A percentile compares a stretch with the other conserved stretches of the same genome.
Evolutionary conservation across 495 filamentous ascomycete species (phyloP).

Genomic region (Talaromyces borbonicus): DNA sequence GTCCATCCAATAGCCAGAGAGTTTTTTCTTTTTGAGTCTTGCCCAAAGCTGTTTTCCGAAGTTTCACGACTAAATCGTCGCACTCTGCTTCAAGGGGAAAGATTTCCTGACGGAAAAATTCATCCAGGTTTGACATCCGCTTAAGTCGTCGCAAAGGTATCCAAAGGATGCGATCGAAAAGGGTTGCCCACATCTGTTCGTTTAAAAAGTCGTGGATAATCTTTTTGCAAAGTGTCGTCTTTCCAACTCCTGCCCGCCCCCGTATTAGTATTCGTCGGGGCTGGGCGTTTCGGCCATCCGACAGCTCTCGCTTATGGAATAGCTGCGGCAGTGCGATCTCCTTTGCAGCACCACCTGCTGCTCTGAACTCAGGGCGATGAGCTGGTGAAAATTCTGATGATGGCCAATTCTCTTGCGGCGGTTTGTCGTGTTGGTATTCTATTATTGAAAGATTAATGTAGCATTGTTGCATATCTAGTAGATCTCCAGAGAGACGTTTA

Average conservation of each 20-base stretch:
- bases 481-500: constrained; percentile 11
- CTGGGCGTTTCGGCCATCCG: constrained; percentile 8
- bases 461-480: constrained; percentile 11
- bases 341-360: constrained; percentile 5
- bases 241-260: constrained; percentile 32
- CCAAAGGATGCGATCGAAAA: constrained; percentile 26
- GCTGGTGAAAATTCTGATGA: not conserved
- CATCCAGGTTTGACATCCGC: constrained; percentile 11
- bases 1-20: constrained; percentile 30
- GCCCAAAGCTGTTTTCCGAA: constrained; percentile 8
- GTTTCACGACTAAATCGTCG: constrained; percentile 11
- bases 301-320: constrained; percentile 15
- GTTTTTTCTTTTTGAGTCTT: constrained; percentile 16
- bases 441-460: constrained; percentile 15
- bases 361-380: constrained; percentile 12
- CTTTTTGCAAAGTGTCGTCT: constrained; percentile 39
- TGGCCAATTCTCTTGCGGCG: constrained; percentile 8
- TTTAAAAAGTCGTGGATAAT: constrained; percentile 13
- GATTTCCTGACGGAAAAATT: constrained; percentile 18
- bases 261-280: constrained; percentile 29
- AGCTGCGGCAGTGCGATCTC: constrained; percentile 17
- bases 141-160: constrained; percentile 23
- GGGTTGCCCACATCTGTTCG: constrained; percentile 14
- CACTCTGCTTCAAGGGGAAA: constrained; percentile 8
- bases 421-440: constrained; percentile 7